Evolutionary conservation across 176 grass and related monocot species (phyloP).

Genomic region (Bonia amplexicaulis): DNA sequence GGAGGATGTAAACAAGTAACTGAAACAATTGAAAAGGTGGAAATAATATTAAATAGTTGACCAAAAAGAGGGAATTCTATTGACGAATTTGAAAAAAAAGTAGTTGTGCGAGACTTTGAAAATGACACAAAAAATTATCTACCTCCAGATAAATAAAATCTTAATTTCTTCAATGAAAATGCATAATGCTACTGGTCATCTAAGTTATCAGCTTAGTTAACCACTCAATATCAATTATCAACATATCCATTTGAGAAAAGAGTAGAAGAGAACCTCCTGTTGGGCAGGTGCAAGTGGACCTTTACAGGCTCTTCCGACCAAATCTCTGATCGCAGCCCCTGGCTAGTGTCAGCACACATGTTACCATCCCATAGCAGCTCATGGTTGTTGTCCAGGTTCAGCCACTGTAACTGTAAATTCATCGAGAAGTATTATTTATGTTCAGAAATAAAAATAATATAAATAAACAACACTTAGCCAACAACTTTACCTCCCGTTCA

Average conservation of each 20-base stretch:
- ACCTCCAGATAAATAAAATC: not conserved
- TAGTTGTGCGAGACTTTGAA: not conserved
- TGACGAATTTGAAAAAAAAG: not conserved
- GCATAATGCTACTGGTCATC: not conserved
- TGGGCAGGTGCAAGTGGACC: conserved; percentile 74
- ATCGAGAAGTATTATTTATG: conserved; percentile 3
- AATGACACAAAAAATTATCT: not conserved
- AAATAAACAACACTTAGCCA: not conserved
- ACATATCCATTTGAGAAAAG: conserved; percentile 28
- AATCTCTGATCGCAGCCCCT: conserved; percentile 65
- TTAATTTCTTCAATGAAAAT: not conserved
- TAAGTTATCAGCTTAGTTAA: not conserved
- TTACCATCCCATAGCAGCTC: conserved; percentile 86
- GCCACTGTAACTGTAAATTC: conserved; percentile 73
- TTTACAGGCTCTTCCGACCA: conserved; percentile 80
- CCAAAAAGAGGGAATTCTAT: not conserved
- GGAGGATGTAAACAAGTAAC: not conserved
- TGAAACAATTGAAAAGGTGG: not conserved
- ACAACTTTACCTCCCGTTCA: conserved; percentile 79
- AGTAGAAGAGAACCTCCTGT: conserved; percentile 71
- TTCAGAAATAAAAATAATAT: conserved; percentile 22
- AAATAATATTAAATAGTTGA: not conserved
- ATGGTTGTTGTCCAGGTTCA: conserved; percentile 81
- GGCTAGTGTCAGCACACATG: conserved; percentile 89
- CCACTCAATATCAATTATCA: conserved; percentile 11